Percentiles rank a stretch among this genome's conserved stretches.
These are phyloP conservation scores for Leccinum huronense DNA, from an alignment of 1,284 basidiomycete genomes.

Conservation along the genomic window DNA sequence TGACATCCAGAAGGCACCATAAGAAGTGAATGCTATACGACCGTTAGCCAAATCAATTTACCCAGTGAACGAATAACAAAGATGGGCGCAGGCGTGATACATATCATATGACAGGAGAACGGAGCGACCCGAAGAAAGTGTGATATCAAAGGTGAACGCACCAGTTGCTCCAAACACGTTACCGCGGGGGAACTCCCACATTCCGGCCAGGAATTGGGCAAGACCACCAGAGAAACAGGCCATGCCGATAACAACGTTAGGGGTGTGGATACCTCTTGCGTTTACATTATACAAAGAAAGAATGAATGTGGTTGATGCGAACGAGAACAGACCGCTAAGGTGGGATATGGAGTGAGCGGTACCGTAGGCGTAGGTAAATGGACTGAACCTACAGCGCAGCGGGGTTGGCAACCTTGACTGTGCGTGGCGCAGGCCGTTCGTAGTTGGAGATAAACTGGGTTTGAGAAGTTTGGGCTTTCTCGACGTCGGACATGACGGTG, in stretches of 20 bases:
- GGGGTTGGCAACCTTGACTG: conserved; percentile 49
- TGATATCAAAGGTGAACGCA: conserved; percentile 36
- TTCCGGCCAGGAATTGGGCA: conserved; percentile 70
- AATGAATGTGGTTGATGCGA: conserved; percentile 72
- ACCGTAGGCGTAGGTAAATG: no score
- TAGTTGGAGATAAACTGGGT: conserved; percentile 20
- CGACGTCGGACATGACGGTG: conserved; percentile 34
- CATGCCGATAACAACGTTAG: conserved; percentile 84
- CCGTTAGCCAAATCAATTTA: conserved; percentile 3
- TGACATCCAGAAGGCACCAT: conserved; percentile 85
- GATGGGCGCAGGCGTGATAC: neutral
- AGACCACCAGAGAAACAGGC: conserved; percentile 83
- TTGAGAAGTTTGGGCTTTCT: conserved; percentile 33
- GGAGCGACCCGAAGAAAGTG: neutral
- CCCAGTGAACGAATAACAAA: neutral
- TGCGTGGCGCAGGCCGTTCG: conserved; percentile 16
- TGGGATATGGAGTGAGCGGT: conserved; percentile 1
- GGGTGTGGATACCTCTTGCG: conserved; percentile 48
- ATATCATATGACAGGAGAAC: neutral
- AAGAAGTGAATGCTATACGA: conserved; percentile 68
- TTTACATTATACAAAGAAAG: conserved; percentile 65
- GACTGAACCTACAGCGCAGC: conserved; percentile 45
- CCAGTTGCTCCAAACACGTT: conserved; percentile 70
- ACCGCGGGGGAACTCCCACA: conserved; percentile 81
- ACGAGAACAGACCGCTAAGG: conserved; percentile 65